A percentile compares a stretch with the other conserved stretches of the same genome.
phyloP scores from a whole-genome alignment of 495 filamentous ascomycete genomes.

The Penicillium paradoxum region DNA sequence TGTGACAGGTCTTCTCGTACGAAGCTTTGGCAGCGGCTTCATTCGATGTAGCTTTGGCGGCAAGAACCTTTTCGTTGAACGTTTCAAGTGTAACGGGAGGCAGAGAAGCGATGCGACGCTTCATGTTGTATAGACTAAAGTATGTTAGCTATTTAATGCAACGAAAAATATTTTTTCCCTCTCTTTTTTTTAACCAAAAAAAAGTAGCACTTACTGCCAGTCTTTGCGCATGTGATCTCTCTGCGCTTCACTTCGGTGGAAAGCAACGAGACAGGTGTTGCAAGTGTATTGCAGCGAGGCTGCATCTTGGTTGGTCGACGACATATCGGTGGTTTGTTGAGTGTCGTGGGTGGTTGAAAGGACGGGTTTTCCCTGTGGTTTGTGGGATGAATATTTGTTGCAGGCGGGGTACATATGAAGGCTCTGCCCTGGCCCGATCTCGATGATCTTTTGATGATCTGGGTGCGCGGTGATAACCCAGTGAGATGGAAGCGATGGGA shows the following conservation, averaged over 20 bases:
- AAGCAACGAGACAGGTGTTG: constrained; percentile 96
- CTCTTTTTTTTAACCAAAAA: not conserved
- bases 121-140: constrained; percentile 87
- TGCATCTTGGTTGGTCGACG: constrained; percentile 14
- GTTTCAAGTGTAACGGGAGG: constrained; percentile 88
- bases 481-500: not conserved
- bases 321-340: constrained; percentile 13
- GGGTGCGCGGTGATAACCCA: not conserved
- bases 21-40: constrained; percentile 84
- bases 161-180: not conserved
- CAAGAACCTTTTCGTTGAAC: constrained; percentile 96
- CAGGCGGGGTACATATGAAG: constrained; percentile 28
- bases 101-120: constrained; percentile 86
- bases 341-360: constrained; percentile 3
- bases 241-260: constrained; percentile 89
- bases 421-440: constrained; percentile 9
- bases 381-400: constrained; percentile 21
- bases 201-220: constrained; percentile 73
- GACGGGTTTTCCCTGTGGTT: constrained; percentile 5
- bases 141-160: not conserved
- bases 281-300: constrained; percentile 84
- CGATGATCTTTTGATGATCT: not conserved
- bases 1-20: constrained; percentile 75
- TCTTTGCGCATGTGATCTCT: constrained; percentile 93
- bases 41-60: constrained; percentile 75